Evolutionary conservation across 202 grass and related monocot species (phyloP), one percentile per base, ranked within the genome.

Genomic region (Digitaria exilis): DNA sequence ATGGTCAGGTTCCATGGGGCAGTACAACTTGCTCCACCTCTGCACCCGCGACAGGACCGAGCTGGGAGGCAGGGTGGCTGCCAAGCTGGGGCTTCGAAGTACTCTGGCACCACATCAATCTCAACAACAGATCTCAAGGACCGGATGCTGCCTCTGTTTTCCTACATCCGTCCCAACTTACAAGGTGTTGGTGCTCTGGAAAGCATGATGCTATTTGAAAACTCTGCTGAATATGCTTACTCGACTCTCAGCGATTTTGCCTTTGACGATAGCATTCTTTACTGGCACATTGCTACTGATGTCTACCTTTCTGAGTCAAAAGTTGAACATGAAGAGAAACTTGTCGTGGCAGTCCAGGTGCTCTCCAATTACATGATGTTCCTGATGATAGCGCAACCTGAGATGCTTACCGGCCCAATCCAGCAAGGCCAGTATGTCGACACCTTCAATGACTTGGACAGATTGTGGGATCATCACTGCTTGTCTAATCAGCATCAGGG

Each of bases 331-430:
- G 49, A 30, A 12, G 30, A 32, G 52, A 37, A 74, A 7, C 5
- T 74, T 31, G 49, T 52, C 8, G 30, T 17, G 2, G 17, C 30
- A 22, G 30, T 37, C 30, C 28, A 24, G 10, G 19, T 55, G 17
- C 11, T 74, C 26, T 74, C 71, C 71, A 74, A 74, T 35, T 74
- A 74, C 49, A 74, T 74, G 71, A 55, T 74, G 49, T 74, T 55
- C 48, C 71, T 74, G 71, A 49, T 37, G 49, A 25, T 37, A 1
- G 30, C 8, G 21, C 46, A 74, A 22, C 71, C 49, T 13, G 49
- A 74, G 17, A 54, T 74, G 71, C 29, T 74, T 19, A 49, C 71
- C 1, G 48, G 49, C 19, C 49, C 30, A 21, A 35, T 35, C 21
- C 49, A 45, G 42, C 26, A 45, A 29, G 44, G 22, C 24, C 24